phyloP scores from a whole-genome alignment of 2,329 filamentous ascomycete genomes.

The Penicillium sp. region DNA sequence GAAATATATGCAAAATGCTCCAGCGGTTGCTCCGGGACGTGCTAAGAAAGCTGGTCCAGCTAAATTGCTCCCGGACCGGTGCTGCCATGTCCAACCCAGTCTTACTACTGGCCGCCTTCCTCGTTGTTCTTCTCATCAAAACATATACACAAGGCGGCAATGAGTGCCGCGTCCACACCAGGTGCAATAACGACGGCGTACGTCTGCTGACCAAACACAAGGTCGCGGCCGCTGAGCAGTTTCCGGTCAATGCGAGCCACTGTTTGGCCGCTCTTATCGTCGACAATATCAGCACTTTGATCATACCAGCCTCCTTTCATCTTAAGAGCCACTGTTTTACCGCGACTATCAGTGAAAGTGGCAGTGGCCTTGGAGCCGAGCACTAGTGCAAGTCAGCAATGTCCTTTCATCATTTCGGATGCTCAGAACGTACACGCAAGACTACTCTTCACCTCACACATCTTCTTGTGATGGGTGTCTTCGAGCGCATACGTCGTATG shows the following conservation, averaged over 20 bases:
- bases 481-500: conserved; percentile 28
- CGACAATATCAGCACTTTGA: conserved; percentile 49
- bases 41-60: no score
- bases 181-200: conserved; percentile 58
- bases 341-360: conserved; percentile 48
- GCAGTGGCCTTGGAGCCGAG: conserved; percentile 23
- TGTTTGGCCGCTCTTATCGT: conserved; percentile 42
- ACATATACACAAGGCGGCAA: conserved; percentile 59
- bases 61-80: no score
- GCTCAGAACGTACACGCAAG: conserved; percentile 41
- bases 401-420: no score
- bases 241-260: conserved; percentile 55
- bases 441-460: conserved; percentile 51
- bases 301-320: conserved; percentile 58
- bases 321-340: conserved; percentile 40
- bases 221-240: conserved; percentile 49
- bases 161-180: conserved; percentile 56
- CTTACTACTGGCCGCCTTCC: neutral
- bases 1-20: no score
- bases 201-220: conserved; percentile 55
- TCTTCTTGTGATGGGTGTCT: conserved; percentile 38
- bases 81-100: neutral
- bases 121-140: conserved; percentile 59
- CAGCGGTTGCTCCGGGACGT: no score
- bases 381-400: conserved; percentile 12